These are phyloP conservation scores for Pythium monospermum DNA, from an alignment of 352 stramenopile species.

Conservation along the genomic window DNA sequence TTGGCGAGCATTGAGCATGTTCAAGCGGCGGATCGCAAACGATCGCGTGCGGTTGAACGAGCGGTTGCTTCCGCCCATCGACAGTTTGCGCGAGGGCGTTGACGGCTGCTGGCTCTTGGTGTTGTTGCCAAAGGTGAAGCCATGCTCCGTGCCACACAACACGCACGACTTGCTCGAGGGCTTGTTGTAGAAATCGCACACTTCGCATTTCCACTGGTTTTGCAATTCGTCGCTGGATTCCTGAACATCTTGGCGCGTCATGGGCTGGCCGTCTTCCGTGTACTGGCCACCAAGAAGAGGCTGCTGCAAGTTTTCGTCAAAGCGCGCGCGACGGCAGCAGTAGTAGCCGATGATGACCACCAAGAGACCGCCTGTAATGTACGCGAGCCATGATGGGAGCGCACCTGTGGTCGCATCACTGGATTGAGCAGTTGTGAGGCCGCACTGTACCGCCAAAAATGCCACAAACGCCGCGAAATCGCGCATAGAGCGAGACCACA, in stretches of 20 bases:
- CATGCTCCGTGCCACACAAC: constrained; percentile 75
- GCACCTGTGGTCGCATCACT: constrained; percentile 27
- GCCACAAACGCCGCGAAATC: constrained; percentile 18
- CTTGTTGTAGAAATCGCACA: constrained; percentile 89
- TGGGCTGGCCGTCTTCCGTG: constrained; percentile 81
- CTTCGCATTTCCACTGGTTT: constrained; percentile 83
- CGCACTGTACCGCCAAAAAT: constrained; percentile 32
- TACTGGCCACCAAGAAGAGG: constrained; percentile 81
- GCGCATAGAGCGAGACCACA: constrained; percentile 21
- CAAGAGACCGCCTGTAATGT: constrained; percentile 75
- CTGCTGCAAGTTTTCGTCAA: constrained; percentile 85
- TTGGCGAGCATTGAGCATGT: constrained; percentile 83
- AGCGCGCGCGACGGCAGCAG: constrained; percentile 78
- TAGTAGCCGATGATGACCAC: constrained; percentile 89
- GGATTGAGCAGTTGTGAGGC: constrained; percentile 10
- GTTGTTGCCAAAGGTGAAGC: constrained; percentile 65
- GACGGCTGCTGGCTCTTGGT: not conserved
- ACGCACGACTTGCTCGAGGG: constrained; percentile 67
- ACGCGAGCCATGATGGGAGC: constrained; percentile 77
- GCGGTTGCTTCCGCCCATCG: constrained; percentile 34
- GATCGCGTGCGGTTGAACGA: constrained; percentile 84
- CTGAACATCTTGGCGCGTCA: constrained; percentile 84
- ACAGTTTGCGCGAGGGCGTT: constrained; percentile 30
- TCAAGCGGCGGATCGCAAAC: constrained; percentile 82
- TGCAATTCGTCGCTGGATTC: constrained; percentile 77